These are phyloP conservation scores for Novakomyces olei DNA, from an alignment of 805 yeast species.

Conservation along the genomic window DNA sequence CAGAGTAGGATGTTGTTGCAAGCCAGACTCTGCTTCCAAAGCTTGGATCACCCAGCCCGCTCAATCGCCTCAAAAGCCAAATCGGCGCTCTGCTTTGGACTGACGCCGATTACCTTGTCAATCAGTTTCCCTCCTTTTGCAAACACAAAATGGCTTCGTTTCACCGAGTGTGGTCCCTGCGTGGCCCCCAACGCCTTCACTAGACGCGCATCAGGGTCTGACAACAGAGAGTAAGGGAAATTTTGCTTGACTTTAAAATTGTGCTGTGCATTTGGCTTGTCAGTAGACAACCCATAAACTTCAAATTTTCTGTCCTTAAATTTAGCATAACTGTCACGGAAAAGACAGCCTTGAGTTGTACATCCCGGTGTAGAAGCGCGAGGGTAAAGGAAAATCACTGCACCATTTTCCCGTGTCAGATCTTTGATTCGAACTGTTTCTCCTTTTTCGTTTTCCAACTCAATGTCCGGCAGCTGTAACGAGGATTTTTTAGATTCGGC, in stretches of 20 bases:
- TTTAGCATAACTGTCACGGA: constrained; percentile 39
- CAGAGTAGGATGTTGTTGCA: no score
- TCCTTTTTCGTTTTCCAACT: constrained; percentile 48
- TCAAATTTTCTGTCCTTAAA: constrained; percentile 30
- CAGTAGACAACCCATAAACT: constrained; percentile 69
- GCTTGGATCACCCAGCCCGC: no score
- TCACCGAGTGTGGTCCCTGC: not conserved
- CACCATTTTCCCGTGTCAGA: constrained; percentile 3
- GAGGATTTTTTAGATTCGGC: no score
- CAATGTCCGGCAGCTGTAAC: constrained; percentile 50
- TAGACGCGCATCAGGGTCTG: constrained; percentile 23
- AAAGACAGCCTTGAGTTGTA: constrained; percentile 83
- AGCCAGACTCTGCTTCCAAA: no score
- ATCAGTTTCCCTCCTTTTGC: constrained; percentile 2
- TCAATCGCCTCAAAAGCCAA: no score
- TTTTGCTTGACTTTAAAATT: constrained; percentile 50
- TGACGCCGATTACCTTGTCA: not conserved
- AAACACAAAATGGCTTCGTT: constrained; percentile 2
- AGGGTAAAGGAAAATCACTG: constrained; percentile 7
- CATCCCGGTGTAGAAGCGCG: constrained; percentile 32
- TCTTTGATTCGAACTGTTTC: constrained; percentile 29
- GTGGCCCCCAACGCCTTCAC: not conserved
- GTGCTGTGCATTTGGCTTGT: constrained; percentile 55
- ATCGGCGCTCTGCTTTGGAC: constrained; percentile 1
- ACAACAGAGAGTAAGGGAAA: constrained; percentile 49